Conservation (phyloP, 176 grass and related monocot species). For the Rhipidocladum racemiflorum region DNA sequence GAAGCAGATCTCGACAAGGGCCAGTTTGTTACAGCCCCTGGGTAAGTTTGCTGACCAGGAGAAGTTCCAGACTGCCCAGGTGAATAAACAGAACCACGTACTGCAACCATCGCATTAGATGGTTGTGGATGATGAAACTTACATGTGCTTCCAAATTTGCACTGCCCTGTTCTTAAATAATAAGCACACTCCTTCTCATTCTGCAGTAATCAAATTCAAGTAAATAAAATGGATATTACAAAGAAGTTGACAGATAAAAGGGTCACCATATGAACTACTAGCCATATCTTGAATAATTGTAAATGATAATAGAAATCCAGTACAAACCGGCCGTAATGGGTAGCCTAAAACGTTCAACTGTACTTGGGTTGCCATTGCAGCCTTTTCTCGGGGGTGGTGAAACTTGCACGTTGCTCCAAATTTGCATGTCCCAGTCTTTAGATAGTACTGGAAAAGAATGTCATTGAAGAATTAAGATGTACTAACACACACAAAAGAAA, state of each 20-base stretch:
- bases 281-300: not conserved
- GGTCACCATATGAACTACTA: not conserved
- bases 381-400: constrained; percentile 85
- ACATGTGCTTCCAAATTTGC: constrained; percentile 83
- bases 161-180: constrained; percentile 85
- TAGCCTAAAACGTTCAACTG: constrained; percentile 79
- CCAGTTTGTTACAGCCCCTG: constrained; percentile 54
- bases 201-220: constrained; percentile 55
- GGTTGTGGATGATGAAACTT: constrained; percentile 88
- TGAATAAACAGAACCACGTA: constrained; percentile 67
- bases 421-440: constrained; percentile 90
- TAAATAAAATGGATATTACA: constrained; percentile 19
- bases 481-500: not conserved
- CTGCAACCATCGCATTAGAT: constrained; percentile 60
- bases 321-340: constrained; percentile 69
- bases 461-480: not conserved
- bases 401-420: constrained; percentile 96
- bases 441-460: constrained; percentile 65
- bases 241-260: constrained; percentile 20
- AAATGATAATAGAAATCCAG: constrained; percentile 13
- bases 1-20: constrained; percentile 61
- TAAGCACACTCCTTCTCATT: constrained; percentile 84
- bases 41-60: constrained; percentile 60
- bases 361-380: constrained; percentile 61
- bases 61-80: constrained; percentile 58